Evolutionary conservation across 2,329 filamentous ascomycete species (phyloP).

Genomic region (Fusarium nodosum): DNA sequence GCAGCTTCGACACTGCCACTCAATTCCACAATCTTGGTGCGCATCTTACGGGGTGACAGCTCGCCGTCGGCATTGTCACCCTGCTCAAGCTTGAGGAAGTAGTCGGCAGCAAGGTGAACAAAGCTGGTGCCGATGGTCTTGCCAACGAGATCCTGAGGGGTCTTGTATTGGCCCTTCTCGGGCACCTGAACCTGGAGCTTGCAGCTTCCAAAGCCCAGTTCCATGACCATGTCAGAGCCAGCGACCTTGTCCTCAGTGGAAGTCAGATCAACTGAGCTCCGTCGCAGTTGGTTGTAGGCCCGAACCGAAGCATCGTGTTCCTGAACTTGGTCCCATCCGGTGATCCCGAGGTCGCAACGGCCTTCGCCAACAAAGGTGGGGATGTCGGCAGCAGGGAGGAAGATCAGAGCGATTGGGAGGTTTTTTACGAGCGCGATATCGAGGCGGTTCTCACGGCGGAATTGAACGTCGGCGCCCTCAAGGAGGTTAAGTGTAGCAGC

Average conservation of each 20-base stretch:
- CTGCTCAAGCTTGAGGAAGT: slow-evolving; percentile 83
- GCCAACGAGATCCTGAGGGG: slow-evolving; percentile 84
- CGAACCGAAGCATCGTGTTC: slow-evolving; percentile 82
- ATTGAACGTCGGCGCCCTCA: slow-evolving; percentile 94
- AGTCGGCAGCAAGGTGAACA: slow-evolving; percentile 83
- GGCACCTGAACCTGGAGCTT: slow-evolving; percentile 98
- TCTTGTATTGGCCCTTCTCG: slow-evolving; percentile 79
- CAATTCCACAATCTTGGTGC: slow-evolving; percentile 92
- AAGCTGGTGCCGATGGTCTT: slow-evolving; percentile 98
- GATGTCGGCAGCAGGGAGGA: slow-evolving; percentile 96
- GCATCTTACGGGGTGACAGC: slow-evolving; percentile 66
- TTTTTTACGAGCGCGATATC: slow-evolving; percentile 99
- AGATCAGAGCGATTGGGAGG: slow-evolving; percentile 92
- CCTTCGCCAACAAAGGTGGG: slow-evolving; percentile 97
- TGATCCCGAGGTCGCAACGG: slow-evolving; percentile 93
- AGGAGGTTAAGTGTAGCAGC: slow-evolving; percentile 90
- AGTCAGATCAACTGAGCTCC: slow-evolving; percentile 56
- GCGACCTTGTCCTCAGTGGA: slow-evolving; percentile 59
- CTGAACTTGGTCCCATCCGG: slow-evolving; percentile 90
- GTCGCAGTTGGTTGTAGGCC: slow-evolving; percentile 62
- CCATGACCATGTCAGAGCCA: slow-evolving; percentile 87
- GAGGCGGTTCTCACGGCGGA: slow-evolving; percentile 92
- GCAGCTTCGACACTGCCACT: slow-evolving; percentile 98
- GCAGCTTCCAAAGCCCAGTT: slow-evolving; percentile 91
- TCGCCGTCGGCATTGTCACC: slow-evolving; percentile 59